These are phyloP conservation scores for Talaromyces sp. DNA, from an alignment of 2,329 filamentous ascomycete species.

Conservation along the genomic window DNA sequence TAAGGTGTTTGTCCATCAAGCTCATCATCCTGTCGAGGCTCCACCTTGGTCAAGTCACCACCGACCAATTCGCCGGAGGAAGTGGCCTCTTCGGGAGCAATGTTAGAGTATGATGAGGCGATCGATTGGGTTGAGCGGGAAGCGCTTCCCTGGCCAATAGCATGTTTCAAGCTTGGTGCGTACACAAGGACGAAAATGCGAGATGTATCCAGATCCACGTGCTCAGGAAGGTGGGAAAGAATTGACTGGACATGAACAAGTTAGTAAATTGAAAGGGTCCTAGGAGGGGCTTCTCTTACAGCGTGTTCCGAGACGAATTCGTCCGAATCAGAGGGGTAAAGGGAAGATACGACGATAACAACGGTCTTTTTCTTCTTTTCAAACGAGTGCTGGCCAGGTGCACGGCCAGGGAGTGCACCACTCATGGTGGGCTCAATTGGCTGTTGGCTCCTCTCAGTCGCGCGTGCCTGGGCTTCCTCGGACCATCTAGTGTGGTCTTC, in stretches of 20 bases:
- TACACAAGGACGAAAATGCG: conserved; percentile 90
- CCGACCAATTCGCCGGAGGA: conserved; percentile 46
- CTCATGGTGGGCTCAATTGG: conserved; percentile 31
- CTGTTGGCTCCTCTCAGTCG: conserved; percentile 35
- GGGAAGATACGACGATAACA: conserved; percentile 83
- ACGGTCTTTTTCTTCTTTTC: conserved; percentile 71
- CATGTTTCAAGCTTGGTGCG: conserved; percentile 75
- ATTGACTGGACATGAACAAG: conserved; percentile 63
- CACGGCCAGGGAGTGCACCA: conserved; percentile 36
- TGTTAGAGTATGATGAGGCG: conserved; percentile 85
- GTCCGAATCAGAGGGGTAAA: conserved; percentile 59
- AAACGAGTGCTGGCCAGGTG: conserved; percentile 29
- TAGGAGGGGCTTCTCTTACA: conserved; percentile 60
- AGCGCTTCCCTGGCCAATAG: conserved; percentile 38
- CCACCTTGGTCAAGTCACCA: conserved; percentile 55
- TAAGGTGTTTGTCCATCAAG: conserved; percentile 57
- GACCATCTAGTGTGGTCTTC: conserved; percentile 90
- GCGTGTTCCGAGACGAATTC: conserved; percentile 73
- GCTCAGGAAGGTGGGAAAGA: conserved; percentile 81
- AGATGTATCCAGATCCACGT: conserved; percentile 71
- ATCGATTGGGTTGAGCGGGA: conserved; percentile 64
- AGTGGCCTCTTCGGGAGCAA: conserved; percentile 69
- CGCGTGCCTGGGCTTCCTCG: conserved; percentile 77
- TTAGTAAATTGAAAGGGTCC: conserved; percentile 3
- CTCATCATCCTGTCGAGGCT: conserved; percentile 51